Evolutionary conservation across 2,329 filamentous ascomycete genomes (phyloP), one percentile per base, ranked within the genome.

Genomic region (Paraphoma sp.): DNA sequence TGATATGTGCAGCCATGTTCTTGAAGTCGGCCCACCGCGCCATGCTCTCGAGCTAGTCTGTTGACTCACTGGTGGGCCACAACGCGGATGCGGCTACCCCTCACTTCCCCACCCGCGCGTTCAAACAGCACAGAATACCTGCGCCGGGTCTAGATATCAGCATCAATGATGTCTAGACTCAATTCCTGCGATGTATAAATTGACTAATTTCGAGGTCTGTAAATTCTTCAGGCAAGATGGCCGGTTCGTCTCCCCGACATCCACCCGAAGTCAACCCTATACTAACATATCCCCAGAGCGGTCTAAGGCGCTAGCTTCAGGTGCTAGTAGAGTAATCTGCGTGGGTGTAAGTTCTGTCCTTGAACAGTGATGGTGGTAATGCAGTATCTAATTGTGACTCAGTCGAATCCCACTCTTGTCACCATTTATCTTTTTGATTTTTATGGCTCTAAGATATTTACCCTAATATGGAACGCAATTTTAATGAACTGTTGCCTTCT

Each of bases 261-360:
- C 11, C 33, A 10, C 31, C 18, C 17, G 3, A 30, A 6, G 8
- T 41, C 33, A 3, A 30, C 31, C 11, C 9, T 12, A 2, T 50
- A 7, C 40, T 42, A 42, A 42, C 40, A 38, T 38, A 38, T 36
- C 33, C 38, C 16, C 40, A 42, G 29, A 47, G 61, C 56, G 62
- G 64, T 67, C 60, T 65, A 67, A 66, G 61, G 64, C 64, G 64
- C 64, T 67, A 67, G 64, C 63, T 67, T 67, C 63, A 67, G 64
- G 64, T 66, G 64, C 63, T 66, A 67, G 64, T 67, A 66, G 61
- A 61, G 64, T 38, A 64, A 67, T 61, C 61, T 66, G 61, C 64
- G 64, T 66, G 63, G 63, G 64, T 66, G 54, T 60, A 54, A 43
- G 53, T 59, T 42, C 33, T 36, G 9, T 3, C 10, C 7, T 14